Conservation (phyloP, 495 filamentous ascomycete genomes). For the Stereocaulon alpinum region DNA sequence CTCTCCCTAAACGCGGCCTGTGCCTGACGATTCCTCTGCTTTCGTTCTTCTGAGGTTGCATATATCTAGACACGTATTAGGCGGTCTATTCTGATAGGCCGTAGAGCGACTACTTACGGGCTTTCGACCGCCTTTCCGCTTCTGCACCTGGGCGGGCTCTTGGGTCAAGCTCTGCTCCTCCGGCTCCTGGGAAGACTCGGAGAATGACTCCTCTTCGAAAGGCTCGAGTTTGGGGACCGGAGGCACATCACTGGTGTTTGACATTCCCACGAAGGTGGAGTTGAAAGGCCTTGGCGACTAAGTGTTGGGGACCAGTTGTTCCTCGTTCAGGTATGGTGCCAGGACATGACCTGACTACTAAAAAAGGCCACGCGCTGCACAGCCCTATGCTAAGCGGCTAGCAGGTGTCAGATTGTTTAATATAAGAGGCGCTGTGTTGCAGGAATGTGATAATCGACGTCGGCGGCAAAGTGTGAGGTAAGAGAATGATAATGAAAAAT, state of each 20-base stretch:
- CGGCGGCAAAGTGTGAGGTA: conserved; percentile 14
- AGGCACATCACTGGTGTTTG: conserved; percentile 18
- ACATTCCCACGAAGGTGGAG: conserved; percentile 17
- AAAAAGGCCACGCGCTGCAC: conserved; percentile 9
- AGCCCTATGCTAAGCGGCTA: conserved; percentile 13
- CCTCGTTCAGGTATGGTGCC: conserved; percentile 13
- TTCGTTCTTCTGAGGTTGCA: conserved; percentile 94
- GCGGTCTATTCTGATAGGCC: not conserved
- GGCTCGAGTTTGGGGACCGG: conserved; percentile 40
- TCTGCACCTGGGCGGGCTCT: conserved; percentile 55
- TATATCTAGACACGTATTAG: conserved; percentile 56
- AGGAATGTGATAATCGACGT: not conserved
- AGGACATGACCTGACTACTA: conserved; percentile 7
- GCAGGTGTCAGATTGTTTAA: conserved; percentile 1
- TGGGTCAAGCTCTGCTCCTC: conserved; percentile 47
- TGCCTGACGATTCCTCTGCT: conserved; percentile 94
- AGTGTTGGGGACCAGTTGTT: not conserved
- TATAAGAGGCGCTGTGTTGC: not conserved
- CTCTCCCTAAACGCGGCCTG: conserved; percentile 95
- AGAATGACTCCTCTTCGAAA: conserved; percentile 34
- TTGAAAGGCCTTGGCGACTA: conserved; percentile 3
- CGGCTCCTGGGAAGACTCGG: conserved; percentile 46
- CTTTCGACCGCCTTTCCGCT: conserved; percentile 94
- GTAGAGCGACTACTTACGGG: conserved; percentile 47
- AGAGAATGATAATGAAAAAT: conserved; percentile 12